Percentiles rank a stretch among this genome's conserved stretches.
phyloP scores from a whole-genome alignment of 352 stramenopile species.

The Pseudoperonospora humuli region DNA sequence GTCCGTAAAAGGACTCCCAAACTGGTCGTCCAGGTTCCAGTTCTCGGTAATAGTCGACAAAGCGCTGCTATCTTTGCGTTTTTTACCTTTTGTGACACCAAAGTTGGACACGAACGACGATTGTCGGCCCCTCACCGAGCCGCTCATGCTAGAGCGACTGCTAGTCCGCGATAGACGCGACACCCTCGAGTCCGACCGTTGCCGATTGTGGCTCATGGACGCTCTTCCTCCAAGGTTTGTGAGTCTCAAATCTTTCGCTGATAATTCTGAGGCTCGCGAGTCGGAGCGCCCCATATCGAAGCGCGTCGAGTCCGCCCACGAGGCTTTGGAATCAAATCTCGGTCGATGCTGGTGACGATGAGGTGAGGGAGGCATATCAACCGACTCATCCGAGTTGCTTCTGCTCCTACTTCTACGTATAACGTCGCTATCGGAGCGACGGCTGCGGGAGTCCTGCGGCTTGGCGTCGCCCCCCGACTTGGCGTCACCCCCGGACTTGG shows the following conservation, averaged over 20 bases:
- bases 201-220: slow-evolving; percentile 25
- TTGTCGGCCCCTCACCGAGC: slow-evolving; percentile 28
- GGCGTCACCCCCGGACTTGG: no score
- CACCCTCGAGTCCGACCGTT: slow-evolving; percentile 56
- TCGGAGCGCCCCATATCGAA: slow-evolving; percentile 80
- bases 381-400: slow-evolving; percentile 48
- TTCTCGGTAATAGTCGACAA: slow-evolving; percentile 85
- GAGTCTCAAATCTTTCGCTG: slow-evolving; percentile 52
- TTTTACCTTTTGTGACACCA: slow-evolving; percentile 46
- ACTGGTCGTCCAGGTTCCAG: slow-evolving; percentile 80
- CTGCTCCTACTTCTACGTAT: slow-evolving; percentile 18
- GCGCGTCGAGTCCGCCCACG: slow-evolving; percentile 79
- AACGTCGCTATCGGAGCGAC: slow-evolving; percentile 7
- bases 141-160: slow-evolving; percentile 30
- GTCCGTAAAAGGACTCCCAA: slow-evolving; percentile 64
- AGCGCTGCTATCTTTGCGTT: slow-evolving; percentile 62
- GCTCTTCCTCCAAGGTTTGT: slow-evolving; percentile 32
- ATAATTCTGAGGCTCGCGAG: slow-evolving; percentile 72
- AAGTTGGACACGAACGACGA: slow-evolving; percentile 80
- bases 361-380: slow-evolving; percentile 43
- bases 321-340: slow-evolving; percentile 77
- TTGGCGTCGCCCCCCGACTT: slow-evolving; percentile 4
- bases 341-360: slow-evolving; percentile 34
- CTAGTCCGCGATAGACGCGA: slow-evolving; percentile 54
- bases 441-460: slow-evolving; percentile 2